A percentile compares a stretch with the other conserved stretches of the same genome.
Evolutionary conservation across 2,329 filamentous ascomycete species (phyloP).

Genomic region (Apiospora arundinis): DNA sequence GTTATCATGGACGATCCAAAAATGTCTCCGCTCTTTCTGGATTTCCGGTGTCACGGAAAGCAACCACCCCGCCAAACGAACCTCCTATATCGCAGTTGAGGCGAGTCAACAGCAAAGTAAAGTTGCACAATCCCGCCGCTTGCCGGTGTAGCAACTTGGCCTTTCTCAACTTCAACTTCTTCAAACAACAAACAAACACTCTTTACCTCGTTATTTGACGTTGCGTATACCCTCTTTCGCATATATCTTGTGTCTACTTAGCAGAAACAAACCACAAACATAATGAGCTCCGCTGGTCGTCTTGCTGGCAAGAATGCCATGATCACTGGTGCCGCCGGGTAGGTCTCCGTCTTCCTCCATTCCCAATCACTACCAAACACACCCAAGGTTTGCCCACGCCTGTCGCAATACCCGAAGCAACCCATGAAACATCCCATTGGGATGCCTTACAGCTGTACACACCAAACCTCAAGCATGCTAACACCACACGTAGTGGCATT

Average conservation of each 20-base stretch:
- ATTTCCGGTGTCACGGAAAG: slow-evolving; percentile 6
- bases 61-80: background rate
- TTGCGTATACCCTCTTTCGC: slow-evolving; percentile 1
- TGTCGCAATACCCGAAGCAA: background rate
- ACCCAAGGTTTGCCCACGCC: background rate
- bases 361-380: background rate
- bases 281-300: slow-evolving; percentile 48
- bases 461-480: background rate
- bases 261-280: slow-evolving; percentile 32
- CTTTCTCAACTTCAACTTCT: background rate
- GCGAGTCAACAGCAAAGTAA: slow-evolving; percentile 2
- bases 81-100: background rate
- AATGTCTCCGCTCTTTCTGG: slow-evolving; percentile 9
- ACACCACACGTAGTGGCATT: slow-evolving; percentile 71
- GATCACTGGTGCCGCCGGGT: slow-evolving; percentile 88
- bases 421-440: background rate
- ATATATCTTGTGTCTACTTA: too few relatives aligned
- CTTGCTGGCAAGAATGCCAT: slow-evolving; percentile 69
- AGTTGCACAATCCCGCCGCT: background rate
- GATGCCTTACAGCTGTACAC: background rate
- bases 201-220: background rate
- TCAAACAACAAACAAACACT: background rate
- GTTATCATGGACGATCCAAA: slow-evolving; percentile 2
- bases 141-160: slow-evolving; percentile 10
- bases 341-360: slow-evolving; percentile 44